Evolutionary conservation across 768 basidiomycete genomes (phyloP).

Genomic region (Hebeloma cylindrosporum): DNA sequence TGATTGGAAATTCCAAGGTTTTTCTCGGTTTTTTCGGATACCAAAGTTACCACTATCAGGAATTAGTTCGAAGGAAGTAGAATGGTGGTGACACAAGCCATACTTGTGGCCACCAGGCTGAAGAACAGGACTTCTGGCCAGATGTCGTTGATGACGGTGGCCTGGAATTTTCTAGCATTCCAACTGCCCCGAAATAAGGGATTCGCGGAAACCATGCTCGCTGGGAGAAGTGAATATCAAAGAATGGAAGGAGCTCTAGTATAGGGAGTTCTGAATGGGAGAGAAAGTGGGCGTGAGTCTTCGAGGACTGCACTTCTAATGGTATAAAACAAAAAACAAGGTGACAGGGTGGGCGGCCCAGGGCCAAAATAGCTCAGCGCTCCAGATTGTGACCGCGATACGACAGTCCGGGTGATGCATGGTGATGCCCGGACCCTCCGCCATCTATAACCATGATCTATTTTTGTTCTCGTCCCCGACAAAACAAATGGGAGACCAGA

Average conservation of each 20-base stretch:
- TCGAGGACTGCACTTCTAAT: too few relatives aligned
- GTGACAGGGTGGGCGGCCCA: too few relatives aligned
- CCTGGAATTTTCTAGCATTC: constrained; percentile 51
- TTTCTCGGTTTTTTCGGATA: constrained; percentile 47
- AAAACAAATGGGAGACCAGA: too few relatives aligned
- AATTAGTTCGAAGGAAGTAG: background rate
- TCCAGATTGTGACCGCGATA: too few relatives aligned
- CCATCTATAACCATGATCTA: too few relatives aligned
- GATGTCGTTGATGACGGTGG: constrained; percentile 65
- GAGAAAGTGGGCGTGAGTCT: background rate
- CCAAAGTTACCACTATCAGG: constrained; percentile 57
- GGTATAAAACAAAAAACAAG: too few relatives aligned
- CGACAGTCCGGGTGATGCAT: too few relatives aligned
- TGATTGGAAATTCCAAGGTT: constrained; percentile 50
- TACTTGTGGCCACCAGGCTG: constrained; percentile 56
- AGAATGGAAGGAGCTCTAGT: too few relatives aligned
- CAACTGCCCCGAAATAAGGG: constrained; percentile 48
- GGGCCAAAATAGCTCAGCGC: too few relatives aligned
- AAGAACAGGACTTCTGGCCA: constrained; percentile 67
- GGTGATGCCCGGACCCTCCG: too few relatives aligned
- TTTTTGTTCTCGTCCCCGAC: too few relatives aligned
- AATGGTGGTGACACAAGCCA: constrained; percentile 4
- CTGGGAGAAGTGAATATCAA: too few relatives aligned
- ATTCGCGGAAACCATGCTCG: constrained; percentile 42
- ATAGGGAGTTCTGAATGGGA: background rate